Conservation (phyloP, 2,329 filamentous ascomycete genomes). For the Dactylonectria estremocensis region DNA sequence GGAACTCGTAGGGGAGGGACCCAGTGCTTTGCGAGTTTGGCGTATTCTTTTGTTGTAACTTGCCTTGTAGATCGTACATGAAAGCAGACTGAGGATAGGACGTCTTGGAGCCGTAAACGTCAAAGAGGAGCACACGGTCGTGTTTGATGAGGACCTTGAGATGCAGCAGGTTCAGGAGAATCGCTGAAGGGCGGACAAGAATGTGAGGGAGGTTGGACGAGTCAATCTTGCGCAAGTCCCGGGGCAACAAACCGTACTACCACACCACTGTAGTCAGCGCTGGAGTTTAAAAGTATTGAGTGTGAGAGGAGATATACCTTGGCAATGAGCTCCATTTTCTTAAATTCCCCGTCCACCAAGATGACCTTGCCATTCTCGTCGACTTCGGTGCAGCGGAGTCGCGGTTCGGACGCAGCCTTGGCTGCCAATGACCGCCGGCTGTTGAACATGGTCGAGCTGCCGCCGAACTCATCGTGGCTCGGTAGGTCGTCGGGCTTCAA, state of each 20-base stretch:
- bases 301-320: conserved; percentile 72
- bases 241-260: conserved; percentile 91
- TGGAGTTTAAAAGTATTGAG: background rate
- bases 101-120: conserved; percentile 94
- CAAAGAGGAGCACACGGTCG: conserved; percentile 94
- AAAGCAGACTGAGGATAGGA: conserved; percentile 97
- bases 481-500: conserved; percentile 73
- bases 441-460: conserved; percentile 72
- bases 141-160: conserved; percentile 96
- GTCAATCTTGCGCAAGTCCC: conserved; percentile 97
- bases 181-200: conserved; percentile 91
- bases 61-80: conserved; percentile 97
- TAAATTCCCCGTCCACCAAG: conserved; percentile 94
- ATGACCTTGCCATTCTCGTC: conserved; percentile 94
- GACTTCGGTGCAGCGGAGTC: conserved; percentile 93
- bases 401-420: conserved; percentile 87
- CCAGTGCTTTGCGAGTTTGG: conserved; percentile 66
- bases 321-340: conserved; percentile 96
- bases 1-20: conserved; percentile 92
- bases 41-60: conserved; percentile 84
- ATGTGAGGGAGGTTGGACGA: conserved; percentile 96
- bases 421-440: conserved; percentile 78
- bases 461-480: conserved; percentile 70
- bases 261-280: conserved; percentile 27
- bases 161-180: conserved; percentile 96